These are phyloP conservation scores for Melampsora abietis-canadensis DNA, from an alignment of 1,284 basidiomycete species.

Conservation along the genomic window DNA sequence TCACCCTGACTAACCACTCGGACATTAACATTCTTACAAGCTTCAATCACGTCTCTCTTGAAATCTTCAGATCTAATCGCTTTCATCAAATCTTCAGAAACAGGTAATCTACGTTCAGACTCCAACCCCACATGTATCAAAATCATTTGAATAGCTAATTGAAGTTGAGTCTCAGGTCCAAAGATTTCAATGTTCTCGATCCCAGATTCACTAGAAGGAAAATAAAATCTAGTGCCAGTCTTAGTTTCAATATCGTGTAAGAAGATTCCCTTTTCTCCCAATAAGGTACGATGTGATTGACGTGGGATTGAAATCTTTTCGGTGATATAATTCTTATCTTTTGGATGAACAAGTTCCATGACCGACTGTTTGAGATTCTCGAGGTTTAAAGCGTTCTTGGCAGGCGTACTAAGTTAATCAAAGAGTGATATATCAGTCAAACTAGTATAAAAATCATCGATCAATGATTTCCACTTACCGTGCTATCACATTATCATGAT, in stretches of 20 bases:
- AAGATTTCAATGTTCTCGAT: slow-evolving; percentile 88
- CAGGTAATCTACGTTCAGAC: slow-evolving; percentile 87
- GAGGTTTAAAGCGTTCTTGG: slow-evolving; percentile 93
- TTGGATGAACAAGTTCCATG: slow-evolving; percentile 95
- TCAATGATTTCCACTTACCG: slow-evolving; percentile 54
- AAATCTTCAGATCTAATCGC: slow-evolving; percentile 77
- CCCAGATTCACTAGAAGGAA: slow-evolving; percentile 91
- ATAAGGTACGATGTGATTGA: slow-evolving; percentile 86
- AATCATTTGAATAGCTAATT: slow-evolving; percentile 93
- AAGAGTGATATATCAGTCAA: not conserved
- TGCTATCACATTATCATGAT: slow-evolving; percentile 97
- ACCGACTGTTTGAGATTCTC: slow-evolving; percentile 93
- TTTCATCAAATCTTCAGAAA: slow-evolving; percentile 63
- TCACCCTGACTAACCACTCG: slow-evolving; percentile 59
- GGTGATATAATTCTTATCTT: slow-evolving; percentile 95
- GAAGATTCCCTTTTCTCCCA: slow-evolving; percentile 95
- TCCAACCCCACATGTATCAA: slow-evolving; percentile 95
- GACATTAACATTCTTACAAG: slow-evolving; percentile 76
- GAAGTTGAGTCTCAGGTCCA: slow-evolving; percentile 92
- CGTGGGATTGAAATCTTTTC: slow-evolving; percentile 90
- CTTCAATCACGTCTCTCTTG: slow-evolving; percentile 67
- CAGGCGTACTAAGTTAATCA: slow-evolving; percentile 63
- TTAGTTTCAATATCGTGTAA: slow-evolving; percentile 95
- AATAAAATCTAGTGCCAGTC: slow-evolving; percentile 88
- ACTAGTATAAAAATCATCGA: slow-evolving; percentile 6